These are phyloP conservation scores for Cladophialophora bantiana DNA, from an alignment of 2,329 filamentous ascomycete genomes.

Conservation along the genomic window DNA sequence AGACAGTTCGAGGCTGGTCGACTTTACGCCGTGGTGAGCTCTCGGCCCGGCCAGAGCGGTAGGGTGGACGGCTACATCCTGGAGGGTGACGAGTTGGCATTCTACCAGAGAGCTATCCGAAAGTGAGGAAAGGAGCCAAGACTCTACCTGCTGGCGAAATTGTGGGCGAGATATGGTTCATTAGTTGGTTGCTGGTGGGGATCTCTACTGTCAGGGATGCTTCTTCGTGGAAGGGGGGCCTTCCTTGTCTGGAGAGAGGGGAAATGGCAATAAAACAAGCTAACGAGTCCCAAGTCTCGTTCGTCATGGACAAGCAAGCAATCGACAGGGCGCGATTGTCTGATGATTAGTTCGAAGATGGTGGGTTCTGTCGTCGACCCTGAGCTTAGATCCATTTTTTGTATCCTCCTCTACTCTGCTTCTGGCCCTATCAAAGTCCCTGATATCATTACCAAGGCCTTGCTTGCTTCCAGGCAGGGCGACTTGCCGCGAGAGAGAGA, in stretches of 20 bases:
- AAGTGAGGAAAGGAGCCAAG: slow-evolving; percentile 68
- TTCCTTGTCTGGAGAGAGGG: background rate
- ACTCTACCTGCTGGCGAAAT: background rate
- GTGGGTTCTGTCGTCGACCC: slow-evolving; percentile 1
- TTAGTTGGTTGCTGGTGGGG: background rate
- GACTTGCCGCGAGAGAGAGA: background rate
- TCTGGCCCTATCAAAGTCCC: background rate
- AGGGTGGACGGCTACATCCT: slow-evolving; percentile 97
- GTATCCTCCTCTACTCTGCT: slow-evolving; percentile 1
- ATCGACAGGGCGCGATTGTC: slow-evolving; percentile 1
- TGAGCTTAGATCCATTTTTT: slow-evolving; percentile 7
- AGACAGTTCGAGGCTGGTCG: slow-evolving; percentile 99
- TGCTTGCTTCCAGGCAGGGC: background rate
- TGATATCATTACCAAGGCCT: background rate
- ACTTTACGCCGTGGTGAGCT: slow-evolving; percentile 90
- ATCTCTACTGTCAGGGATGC: background rate
- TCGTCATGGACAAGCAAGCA: background rate
- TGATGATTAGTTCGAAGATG: slow-evolving; percentile 1
- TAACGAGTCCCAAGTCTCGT: background rate
- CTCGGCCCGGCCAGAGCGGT: slow-evolving; percentile 94
- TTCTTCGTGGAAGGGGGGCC: background rate
- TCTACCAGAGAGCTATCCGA: slow-evolving; percentile 99
- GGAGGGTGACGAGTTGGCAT: slow-evolving; percentile 98
- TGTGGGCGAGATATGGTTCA: background rate
- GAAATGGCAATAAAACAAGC: background rate